Base-by-base conservation (phyloP, 352 stramenopile species). In the Globisporangium okanoganense region DNA sequence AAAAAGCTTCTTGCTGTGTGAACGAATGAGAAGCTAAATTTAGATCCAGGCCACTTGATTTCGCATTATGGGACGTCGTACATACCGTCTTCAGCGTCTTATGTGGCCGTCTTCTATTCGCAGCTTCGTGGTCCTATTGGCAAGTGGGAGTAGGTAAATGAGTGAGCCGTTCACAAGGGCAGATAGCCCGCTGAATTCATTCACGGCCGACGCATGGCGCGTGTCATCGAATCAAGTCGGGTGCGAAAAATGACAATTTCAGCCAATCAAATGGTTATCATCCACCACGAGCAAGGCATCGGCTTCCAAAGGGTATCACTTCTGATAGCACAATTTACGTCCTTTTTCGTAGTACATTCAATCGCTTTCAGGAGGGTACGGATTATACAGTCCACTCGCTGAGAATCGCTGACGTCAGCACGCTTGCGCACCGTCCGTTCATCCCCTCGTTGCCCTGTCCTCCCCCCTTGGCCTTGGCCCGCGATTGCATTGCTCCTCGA, bases 401-500 rank as follows among this genome's bases (percentile, higher is more conserved):
- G 55, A 63, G 55, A 27, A 25, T 40, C 16, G 25, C 25, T 61
- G 55, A 63, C 61, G 61, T 58, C 55, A 56, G 44, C 61, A 38
- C 9, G 24, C 64, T 57, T 58, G 48, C 20, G 13, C 55, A 56
- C 64, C 35, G 35, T 43, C 41, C 43, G 52, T 38, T 56, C 44
- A 55, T 44, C 22, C 38, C 61, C 53, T 43, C 24, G 50, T 43
- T 43, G 44, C 38, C 12, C 18, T 55, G 27, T 41, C 9, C 20
- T 55, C 12, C 13, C n/a, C 13, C 45, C 13, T 20, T 3, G n/a
- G 35, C n/a, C 22, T 9, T 10, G 35, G n/a, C 13, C 16, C 8
- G 55, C 55, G 8, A 57, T 20, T 9, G 25, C 27, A 43, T 20
- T 40, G 49, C 22, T 53, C 22, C n/a, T n/a, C n/a, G 38, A 61